phyloP scores from a whole-genome alignment of 2,329 filamentous ascomycete genomes.

The Talaromyces albobiverticillius region DNA sequence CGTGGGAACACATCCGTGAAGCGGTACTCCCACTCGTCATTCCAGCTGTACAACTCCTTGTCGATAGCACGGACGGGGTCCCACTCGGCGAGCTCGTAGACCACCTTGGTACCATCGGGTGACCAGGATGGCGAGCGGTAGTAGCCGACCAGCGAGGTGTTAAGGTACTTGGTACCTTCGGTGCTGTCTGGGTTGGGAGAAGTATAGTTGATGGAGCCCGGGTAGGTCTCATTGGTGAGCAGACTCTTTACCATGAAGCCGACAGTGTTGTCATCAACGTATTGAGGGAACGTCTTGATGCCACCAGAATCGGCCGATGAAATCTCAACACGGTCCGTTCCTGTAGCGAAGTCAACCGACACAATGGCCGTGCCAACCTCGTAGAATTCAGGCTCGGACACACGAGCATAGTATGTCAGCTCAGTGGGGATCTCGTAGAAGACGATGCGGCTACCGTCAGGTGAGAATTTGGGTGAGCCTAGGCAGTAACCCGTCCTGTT shows the following conservation, averaged over 20 bases:
- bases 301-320: not conserved
- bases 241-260: slow-evolving; percentile 13
- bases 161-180: not conserved
- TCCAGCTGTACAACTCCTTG: slow-evolving; percentile 10
- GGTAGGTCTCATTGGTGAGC: slow-evolving; percentile 6
- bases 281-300: slow-evolving; percentile 11
- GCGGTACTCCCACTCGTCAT: slow-evolving; percentile 15
- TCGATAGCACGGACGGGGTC: slow-evolving; percentile 6
- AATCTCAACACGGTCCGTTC: not conserved
- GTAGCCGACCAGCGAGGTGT: not conserved
- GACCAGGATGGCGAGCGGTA: slow-evolving; percentile 10
- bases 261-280: slow-evolving; percentile 8
- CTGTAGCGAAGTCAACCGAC: not conserved
- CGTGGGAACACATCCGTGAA: slow-evolving; percentile 16
- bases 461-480: slow-evolving; percentile 1
- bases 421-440: not conserved
- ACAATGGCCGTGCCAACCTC: not conserved
- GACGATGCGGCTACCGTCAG: not conserved
- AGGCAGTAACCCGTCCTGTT: not conserved
- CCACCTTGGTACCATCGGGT: slow-evolving; percentile 13
- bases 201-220: not conserved
- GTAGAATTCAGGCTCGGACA: not conserved
- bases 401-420: not conserved
- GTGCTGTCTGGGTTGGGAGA: not conserved
- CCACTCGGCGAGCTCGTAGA: slow-evolving; percentile 15